Evolutionary conservation across 805 yeast species (phyloP).

Genomic region (Wickerhamomyces strasburgensis): DNA sequence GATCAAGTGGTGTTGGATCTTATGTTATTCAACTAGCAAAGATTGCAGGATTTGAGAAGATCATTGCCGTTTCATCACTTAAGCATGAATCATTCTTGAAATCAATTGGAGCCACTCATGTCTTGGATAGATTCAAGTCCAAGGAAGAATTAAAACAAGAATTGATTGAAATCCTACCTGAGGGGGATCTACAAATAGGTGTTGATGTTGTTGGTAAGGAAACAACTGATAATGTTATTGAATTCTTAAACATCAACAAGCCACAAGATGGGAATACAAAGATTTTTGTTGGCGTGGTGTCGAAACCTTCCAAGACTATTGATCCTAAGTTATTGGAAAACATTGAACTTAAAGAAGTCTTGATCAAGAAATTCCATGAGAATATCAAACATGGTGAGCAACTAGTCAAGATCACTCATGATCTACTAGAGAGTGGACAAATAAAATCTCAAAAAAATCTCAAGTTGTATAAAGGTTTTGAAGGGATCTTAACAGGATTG

Average conservation of each 20-base stretch:
- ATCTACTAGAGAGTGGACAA: constrained; percentile 25
- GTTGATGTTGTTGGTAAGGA: constrained; percentile 41
- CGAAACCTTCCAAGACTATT: constrained; percentile 28
- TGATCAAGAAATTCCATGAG: constrained; percentile 41
- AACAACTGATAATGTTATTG: constrained; percentile 31
- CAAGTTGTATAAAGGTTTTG: constrained; percentile 32
- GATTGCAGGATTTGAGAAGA: constrained; percentile 32
- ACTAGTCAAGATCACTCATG: constrained; percentile 31
- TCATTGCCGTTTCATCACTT: constrained; percentile 40
- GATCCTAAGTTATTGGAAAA: constrained; percentile 19
- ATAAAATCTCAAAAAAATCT: constrained; percentile 32
- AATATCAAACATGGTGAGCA: constrained; percentile 33
- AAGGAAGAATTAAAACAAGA: constrained; percentile 20
- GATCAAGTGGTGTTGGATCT: constrained; percentile 42
- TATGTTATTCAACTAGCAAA: constrained; percentile 39
- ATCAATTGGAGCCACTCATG: constrained; percentile 39
- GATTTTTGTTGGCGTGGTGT: constrained; percentile 37
- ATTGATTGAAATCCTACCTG: constrained; percentile 21
- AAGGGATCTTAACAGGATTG: constrained; percentile 31
- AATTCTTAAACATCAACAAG: constrained; percentile 24
- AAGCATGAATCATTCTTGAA: constrained; percentile 33
- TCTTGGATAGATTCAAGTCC: constrained; percentile 32
- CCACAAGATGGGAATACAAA: constrained; percentile 15
- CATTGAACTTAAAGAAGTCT: constrained; percentile 29
- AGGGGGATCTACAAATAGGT: constrained; percentile 30